Base-by-base conservation (phyloP, 73 alveolate species). In the Paramecium tetraurelia region DNA sequence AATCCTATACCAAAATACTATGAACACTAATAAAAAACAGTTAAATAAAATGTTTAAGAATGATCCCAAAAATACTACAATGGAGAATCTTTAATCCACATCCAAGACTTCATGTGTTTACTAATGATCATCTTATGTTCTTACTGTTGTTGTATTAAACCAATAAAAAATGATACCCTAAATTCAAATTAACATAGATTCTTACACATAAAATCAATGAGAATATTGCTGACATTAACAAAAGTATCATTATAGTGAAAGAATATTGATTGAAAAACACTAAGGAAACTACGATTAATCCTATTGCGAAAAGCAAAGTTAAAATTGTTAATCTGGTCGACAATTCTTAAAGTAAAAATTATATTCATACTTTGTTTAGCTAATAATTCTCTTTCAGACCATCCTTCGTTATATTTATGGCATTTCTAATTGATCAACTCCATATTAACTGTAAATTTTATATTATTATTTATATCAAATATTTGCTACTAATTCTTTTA, bases 351-450 rank as follows among this genome's bases (percentile, higher is more conserved):
- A 44, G 2, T 6, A 21, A 14, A 20, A 24, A 20, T 5, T 80
- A 20, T 6, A n/a, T 38, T 5, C 0, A 80, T 80, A 80, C 90
- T 80, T 48, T 80, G 10, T 44, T 41, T 80, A 44, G 46, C 75
- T 22, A 24, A 21, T 46, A 43, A 43, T 46, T 80, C 90, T 80
- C 57, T 80, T 29, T 46, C 76, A 18, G 90, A 31, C 90, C 90
- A 80, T 8, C 90, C 90, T 46, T 41, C 90, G 38, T 35, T 46
- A 36, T 72, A 72, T 20, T 72, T 72, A 72, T 63, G 84, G 24
- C 84, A 31, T 33, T 31, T 33, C 7, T 63, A 31, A 63, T 63
- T 33, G 46, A 63, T 63, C 84, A 31, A 46, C 12, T 63, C 50
- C 84, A 63, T 63, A 27, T 63, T 63, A 63, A 63, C 84, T 63